These are phyloP conservation scores for Lepidopterella palustris DNA, from an alignment of 495 filamentous ascomycete species.

Conservation along the genomic window DNA sequence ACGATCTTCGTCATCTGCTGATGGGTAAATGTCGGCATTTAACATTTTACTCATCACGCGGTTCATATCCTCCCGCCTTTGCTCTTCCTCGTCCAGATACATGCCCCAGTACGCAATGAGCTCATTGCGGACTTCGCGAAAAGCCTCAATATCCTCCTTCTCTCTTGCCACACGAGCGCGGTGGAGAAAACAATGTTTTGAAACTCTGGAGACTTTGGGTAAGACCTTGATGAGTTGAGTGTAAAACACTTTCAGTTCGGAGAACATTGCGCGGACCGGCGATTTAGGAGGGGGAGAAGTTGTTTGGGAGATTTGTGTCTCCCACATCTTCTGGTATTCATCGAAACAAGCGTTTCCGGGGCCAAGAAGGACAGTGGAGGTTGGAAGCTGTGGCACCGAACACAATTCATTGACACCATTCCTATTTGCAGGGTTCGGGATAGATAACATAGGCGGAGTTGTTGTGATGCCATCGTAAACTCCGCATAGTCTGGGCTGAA, in stretches of 20 bases:
- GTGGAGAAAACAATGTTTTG: slow-evolving; percentile 19
- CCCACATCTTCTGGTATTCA: slow-evolving; percentile 16
- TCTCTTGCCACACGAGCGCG: slow-evolving; percentile 26
- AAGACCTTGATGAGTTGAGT: slow-evolving; percentile 5
- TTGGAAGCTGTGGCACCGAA: slow-evolving; percentile 15
- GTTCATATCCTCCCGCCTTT: slow-evolving; percentile 12
- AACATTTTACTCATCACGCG: slow-evolving; percentile 9
- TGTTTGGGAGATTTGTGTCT: slow-evolving; percentile 3
- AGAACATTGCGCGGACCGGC: slow-evolving; percentile 23
- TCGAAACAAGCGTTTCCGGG: slow-evolving; percentile 5
- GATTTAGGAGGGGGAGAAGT: slow-evolving; percentile 5
- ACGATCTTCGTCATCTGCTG: slow-evolving; percentile 4
- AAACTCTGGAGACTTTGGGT: slow-evolving; percentile 3
- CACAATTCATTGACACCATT: slow-evolving; percentile 2
- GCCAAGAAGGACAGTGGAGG: slow-evolving; percentile 2
- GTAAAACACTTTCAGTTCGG: slow-evolving; percentile 21
- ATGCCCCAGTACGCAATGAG: slow-evolving; percentile 21
- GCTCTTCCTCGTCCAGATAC: slow-evolving; percentile 21
- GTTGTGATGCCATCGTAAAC: slow-evolving; percentile 9
- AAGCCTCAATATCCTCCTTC: slow-evolving; percentile 20
- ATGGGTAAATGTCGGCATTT: slow-evolving; percentile 18
- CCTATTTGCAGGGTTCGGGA: not conserved
- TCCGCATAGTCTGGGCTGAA: slow-evolving; percentile 14
- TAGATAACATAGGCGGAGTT: not conserved
- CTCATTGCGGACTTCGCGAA: slow-evolving; percentile 21